Evolutionary conservation across 441 rosid species (phyloP).

Genomic region (Daphne laureola): DNA sequence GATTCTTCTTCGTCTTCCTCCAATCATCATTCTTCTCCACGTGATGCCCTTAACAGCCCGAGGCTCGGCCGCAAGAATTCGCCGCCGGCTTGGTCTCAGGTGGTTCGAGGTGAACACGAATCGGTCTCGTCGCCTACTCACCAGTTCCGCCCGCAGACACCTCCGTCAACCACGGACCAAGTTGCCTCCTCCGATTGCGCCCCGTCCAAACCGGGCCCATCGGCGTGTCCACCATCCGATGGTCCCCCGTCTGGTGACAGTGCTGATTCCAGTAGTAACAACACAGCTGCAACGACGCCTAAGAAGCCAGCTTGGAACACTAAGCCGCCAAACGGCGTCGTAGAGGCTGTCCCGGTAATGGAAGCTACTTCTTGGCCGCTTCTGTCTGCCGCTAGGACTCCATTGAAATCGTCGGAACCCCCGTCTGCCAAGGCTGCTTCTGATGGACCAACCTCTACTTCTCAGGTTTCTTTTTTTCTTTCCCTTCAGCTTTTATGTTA

Average conservation of each 20-base stretch:
- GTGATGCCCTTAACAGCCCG: conserved; percentile 22
- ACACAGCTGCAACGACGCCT: conserved; percentile 18
- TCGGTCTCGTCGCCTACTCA: conserved; percentile 12
- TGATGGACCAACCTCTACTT: conserved; percentile 25
- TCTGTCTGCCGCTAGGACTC: conserved; percentile 29
- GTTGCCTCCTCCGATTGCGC: conserved; percentile 22
- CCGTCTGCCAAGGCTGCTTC: conserved; percentile 18
- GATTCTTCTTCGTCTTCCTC: conserved; percentile 35
- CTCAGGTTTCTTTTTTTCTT: conserved; percentile 30
- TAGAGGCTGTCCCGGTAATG: conserved; percentile 25
- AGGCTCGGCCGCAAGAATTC: conserved; percentile 21
- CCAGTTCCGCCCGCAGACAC: conserved; percentile 15
- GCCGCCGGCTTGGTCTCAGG: conserved; percentile 49
- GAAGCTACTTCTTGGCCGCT: conserved; percentile 40
- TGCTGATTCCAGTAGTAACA: conserved; percentile 14
- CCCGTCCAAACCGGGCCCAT: conserved; percentile 11
- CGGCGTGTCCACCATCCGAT: conserved; percentile 11
- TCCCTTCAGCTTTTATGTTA: too few species aligned
- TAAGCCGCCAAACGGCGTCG: conserved; percentile 30
- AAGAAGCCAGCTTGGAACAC: conserved; percentile 34
- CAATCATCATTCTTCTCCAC: background rate
- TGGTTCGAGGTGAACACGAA: conserved; percentile 42
- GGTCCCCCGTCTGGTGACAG: conserved; percentile 17
- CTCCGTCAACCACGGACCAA: conserved; percentile 17
- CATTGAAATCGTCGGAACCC: conserved; percentile 27